Evolutionary conservation across 176 grass and related monocot species (phyloP).

Genomic region (Hyparrhenia diplandra): DNA sequence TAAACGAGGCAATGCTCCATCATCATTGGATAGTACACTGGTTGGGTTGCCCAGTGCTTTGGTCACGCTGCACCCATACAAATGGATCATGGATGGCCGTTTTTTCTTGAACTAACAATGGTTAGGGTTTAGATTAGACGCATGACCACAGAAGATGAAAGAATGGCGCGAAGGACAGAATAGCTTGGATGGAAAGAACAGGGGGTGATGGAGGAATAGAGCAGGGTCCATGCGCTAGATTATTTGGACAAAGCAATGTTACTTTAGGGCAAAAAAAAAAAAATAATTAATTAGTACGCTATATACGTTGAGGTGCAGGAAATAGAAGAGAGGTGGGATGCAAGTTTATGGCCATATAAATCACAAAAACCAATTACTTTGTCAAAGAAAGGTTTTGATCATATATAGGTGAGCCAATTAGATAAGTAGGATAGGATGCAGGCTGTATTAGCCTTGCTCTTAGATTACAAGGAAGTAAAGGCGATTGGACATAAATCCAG

Average conservation of each 20-base stretch:
- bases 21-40: slow-evolving; percentile 15
- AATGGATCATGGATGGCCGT: not conserved
- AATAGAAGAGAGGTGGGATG: too few species aligned
- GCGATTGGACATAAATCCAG: too few species aligned
- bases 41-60: not conserved
- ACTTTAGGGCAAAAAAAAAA: not conserved
- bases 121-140: not conserved
- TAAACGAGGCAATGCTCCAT: not conserved
- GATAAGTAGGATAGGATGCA: too few species aligned
- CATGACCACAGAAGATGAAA: slow-evolving; percentile 21
- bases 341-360: too few species aligned
- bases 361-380: too few species aligned
- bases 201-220: not conserved
- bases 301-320: too few species aligned
- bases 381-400: too few species aligned
- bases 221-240: not conserved
- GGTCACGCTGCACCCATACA: not conserved
- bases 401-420: too few species aligned
- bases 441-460: too few species aligned
- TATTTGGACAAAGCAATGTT: not conserved
- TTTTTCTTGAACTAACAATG: not conserved
- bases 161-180: not conserved
- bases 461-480: too few species aligned
- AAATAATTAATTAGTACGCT: too few species aligned
- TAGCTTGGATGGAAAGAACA: too few species aligned